Evolutionary conservation across 768 basidiomycete species (phyloP).

Genomic region (Naganishia onofrii): DNA sequence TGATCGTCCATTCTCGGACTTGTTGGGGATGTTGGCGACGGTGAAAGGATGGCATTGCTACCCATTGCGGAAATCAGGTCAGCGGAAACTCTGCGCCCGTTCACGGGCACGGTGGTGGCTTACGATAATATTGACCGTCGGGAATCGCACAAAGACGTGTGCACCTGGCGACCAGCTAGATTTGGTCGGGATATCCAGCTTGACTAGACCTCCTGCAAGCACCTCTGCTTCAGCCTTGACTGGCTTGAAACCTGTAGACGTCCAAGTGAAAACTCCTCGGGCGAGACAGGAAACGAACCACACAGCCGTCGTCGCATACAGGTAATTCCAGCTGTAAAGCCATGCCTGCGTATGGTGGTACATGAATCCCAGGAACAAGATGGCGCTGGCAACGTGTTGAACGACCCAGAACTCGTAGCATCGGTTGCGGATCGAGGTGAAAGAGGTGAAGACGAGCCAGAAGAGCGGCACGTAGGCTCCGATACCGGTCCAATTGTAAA

Average conservation of each 20-base stretch:
- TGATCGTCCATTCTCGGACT: neutral
- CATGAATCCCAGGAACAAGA: constrained; percentile 44
- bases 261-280: constrained; percentile 10
- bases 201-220: neutral
- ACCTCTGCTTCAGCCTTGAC: constrained; percentile 21
- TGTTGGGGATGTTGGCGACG: constrained; percentile 11
- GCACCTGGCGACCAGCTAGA: constrained; percentile 18
- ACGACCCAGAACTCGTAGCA: constrained; percentile 29
- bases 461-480: constrained; percentile 13
- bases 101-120: neutral
- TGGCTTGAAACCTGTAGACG: constrained; percentile 6
- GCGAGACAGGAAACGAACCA: constrained; percentile 12
- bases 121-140: constrained; percentile 20
- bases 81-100: too few relatives aligned
- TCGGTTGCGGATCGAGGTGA: constrained; percentile 18
- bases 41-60: constrained; percentile 26
- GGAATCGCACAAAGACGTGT: constrained; percentile 27
- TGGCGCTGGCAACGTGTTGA: constrained; percentile 21
- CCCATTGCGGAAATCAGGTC: too few relatives aligned
- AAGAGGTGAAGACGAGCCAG: constrained; percentile 27
- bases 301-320: constrained; percentile 37
- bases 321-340: constrained; percentile 37
- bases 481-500: constrained; percentile 29
- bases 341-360: constrained; percentile 43
- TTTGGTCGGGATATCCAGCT: constrained; percentile 17